phyloP scores from a whole-genome alignment of 169 alveolate species.

The Plasmodium vinckei region DNA sequence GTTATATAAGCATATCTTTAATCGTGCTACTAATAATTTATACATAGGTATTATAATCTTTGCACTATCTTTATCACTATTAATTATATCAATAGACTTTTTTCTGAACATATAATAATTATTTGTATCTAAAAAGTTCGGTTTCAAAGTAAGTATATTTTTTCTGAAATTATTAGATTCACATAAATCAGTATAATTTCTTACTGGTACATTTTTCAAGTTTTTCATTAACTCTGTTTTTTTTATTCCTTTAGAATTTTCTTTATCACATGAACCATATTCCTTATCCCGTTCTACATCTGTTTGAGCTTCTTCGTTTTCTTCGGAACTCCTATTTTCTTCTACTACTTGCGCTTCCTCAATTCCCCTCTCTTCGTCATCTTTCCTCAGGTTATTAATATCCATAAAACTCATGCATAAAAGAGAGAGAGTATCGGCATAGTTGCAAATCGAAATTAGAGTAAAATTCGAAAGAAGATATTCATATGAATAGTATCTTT shows the following conservation, averaged over 20 bases:
- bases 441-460: conserved; percentile 40
- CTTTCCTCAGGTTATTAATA: conserved; percentile 5
- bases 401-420: conserved; percentile 26
- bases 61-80: conserved; percentile 37
- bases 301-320: conserved; percentile 1
- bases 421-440: conserved; percentile 49
- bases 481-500: conserved; percentile 7
- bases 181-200: neutral
- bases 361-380: neutral
- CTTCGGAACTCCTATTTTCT: neutral
- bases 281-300: neutral
- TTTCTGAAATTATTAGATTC: conserved; percentile 6
- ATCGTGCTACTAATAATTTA: conserved; percentile 70
- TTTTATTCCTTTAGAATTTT: neutral
- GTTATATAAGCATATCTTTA: conserved; percentile 68
- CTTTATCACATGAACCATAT: neutral
- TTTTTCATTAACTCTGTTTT: neutral
- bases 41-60: conserved; percentile 54
- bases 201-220: neutral
- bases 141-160: conserved; percentile 18
- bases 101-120: conserved; percentile 37
- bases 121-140: conserved; percentile 35
- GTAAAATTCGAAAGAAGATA: conserved; percentile 31
- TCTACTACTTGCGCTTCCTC: neutral
- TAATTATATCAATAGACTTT: conserved; percentile 25